Percentiles rank a stretch among this genome's conserved stretches.
Evolutionary conservation across 768 basidiomycete species (phyloP).

Genomic region (Xerocomellus chrysenteron): DNA sequence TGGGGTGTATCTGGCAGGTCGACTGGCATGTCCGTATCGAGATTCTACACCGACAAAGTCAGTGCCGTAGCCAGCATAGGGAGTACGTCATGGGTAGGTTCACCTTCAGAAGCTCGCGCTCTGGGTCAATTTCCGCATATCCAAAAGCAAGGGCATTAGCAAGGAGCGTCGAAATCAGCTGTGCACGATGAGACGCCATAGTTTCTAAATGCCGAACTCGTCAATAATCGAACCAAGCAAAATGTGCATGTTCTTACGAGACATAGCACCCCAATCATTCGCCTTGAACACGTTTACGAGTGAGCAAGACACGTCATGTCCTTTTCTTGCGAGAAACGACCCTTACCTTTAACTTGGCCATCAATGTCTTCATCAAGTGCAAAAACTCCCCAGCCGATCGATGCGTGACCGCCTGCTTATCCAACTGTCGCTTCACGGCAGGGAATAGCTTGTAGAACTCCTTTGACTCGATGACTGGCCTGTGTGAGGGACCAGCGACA

Average conservation of each 20-base stretch:
- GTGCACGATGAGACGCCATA: constrained; percentile 47
- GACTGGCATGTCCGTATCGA: constrained; percentile 48
- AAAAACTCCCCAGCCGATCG: constrained; percentile 53
- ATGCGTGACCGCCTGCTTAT: constrained; percentile 50
- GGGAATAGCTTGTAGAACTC: constrained; percentile 58
- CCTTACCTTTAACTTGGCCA: constrained; percentile 65
- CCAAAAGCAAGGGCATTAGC: constrained; percentile 50
- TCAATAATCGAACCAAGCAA: not conserved
- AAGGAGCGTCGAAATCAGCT: constrained; percentile 42
- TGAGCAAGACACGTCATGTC: not conserved
- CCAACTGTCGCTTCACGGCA: constrained; percentile 44
- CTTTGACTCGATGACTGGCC: constrained; percentile 59
- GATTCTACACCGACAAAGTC: constrained; percentile 36
- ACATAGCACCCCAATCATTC: constrained; percentile 65
- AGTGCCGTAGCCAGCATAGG: not conserved
- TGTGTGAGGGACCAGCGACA: not conserved
- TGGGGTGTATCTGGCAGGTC: constrained; percentile 37
- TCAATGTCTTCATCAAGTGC: constrained; percentile 56
- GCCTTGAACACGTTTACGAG: constrained; percentile 34
- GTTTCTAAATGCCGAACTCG: constrained; percentile 38
- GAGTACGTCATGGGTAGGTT: not conserved
- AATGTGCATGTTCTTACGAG: constrained; percentile 41
- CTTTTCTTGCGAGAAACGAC: not conserved
- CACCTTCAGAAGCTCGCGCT: constrained; percentile 52
- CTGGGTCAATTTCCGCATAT: constrained; percentile 43